Evolutionary conservation across 768 basidiomycete species (phyloP), one percentile per base, ranked within the genome.

Genomic region (Collybia mongolica): DNA sequence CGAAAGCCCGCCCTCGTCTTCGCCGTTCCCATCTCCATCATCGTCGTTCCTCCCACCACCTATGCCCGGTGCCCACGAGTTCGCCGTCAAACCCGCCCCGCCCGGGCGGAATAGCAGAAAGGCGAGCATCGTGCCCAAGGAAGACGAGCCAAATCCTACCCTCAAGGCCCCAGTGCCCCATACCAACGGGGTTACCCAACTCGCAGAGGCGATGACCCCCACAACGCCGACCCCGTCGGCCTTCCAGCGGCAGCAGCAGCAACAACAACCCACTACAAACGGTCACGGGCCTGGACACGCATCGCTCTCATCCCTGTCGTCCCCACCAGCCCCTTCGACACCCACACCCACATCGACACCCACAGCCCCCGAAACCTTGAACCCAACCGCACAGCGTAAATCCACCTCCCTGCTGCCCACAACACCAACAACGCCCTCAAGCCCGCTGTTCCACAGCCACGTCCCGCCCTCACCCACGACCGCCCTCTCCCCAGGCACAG

Each of bases 11-110:
- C 69, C 76, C 7, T 73, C 78, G 15, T 67, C 72, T 0, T 74
- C 74, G 0, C 73, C 74, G 6, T 78, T 76, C 50, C 86, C 85
- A 0, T 84, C 83, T 0, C 87, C 87, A 2, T 81, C 81, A 0
- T 84, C 82, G 5, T 73, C 82, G 0, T 88, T 88, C 56, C 59
- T 86, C 2, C 84, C 87, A 1, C 87, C 87, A 3, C 86, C 87
- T 3, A 73, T 78, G 3, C 83, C 82, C 1, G 78, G 79, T 2
- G 72, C 79, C 24, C 85, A 88, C 72, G 86, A 89, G 59, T 87
- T 85, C 59, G 84, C 84, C 11, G 58, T 78, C 35, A 75, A 73
- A 52, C 73, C 73, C 0, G 66, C 73, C 3, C 69, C 72, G 5
- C 48, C 63, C 46, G 64, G 66, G 52, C 60, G 49, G 56, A 53